Base-by-base conservation (phyloP, 1,284 basidiomycete species). In the Thecaphora frezii region DNA sequence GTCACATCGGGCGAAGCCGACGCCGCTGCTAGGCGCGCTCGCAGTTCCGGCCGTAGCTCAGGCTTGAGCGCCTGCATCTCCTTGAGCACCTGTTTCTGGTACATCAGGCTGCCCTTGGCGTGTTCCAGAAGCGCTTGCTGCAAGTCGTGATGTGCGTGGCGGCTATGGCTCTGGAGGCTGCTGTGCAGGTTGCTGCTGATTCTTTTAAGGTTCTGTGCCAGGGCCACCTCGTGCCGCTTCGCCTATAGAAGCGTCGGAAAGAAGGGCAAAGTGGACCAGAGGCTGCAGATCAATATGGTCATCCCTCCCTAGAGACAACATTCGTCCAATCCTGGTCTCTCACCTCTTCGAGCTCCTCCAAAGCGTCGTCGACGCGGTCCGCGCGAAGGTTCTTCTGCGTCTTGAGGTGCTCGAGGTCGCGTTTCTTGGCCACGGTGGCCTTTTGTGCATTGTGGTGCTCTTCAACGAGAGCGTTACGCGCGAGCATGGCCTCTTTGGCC, bases 391-490 rank as follows among this genome's bases (percentile, higher is more conserved):
- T 61, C 22, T 54, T 51, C 36, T 63, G 57, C 45, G 54, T 65
- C 36, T 64, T 66, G 38, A 74, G 52, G 44, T 61, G 57, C 21
- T 76, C 73, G 0, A 66, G 65, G 13, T 76, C 71, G 1, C 66
- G 51, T 40, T 67, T 67, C 45, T 71, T 74, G 48, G 51, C 55
- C 16, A 68, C 54, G 3, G 66, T 57, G 1, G 58, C 61, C 43
- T 71, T 73, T 16, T 63, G 56, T 0, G 74, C 72, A 12, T 67
- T 56, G 46, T 68, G 57, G 26, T 72, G 69, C 41, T 77, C 73
- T 39, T 70, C 73, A 16, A 77, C 68, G n/a, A 77, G 50, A 5
- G 71, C 68, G 39, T 70, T 73, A 43, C 75, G 69, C 19, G 69
- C 64, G 13, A 76, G 61, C 53, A 77, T 64, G 28, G 66, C 56